Conservation (phyloP, 129 eudicot species). For the Daucus carota region DNA sequence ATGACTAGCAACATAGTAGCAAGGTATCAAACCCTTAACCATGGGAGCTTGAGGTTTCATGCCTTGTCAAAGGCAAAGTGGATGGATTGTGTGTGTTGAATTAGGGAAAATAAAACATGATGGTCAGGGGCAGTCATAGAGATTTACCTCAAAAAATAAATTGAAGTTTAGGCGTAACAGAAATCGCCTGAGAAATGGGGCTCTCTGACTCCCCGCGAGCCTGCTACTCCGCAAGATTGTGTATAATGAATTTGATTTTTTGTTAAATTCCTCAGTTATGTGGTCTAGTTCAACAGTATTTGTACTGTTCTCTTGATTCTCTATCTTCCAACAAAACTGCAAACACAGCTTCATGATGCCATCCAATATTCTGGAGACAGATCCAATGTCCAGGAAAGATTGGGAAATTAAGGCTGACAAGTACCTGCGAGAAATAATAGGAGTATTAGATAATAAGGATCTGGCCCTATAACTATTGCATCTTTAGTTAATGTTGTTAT, state of each 20-base stretch:
- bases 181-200: conserved; percentile 93
- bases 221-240: conserved; percentile 97
- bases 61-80: background rate
- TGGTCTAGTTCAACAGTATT: conserved; percentile 69
- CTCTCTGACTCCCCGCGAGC: conserved; percentile 98
- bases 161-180: conserved; percentile 93
- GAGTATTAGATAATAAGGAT: no score
- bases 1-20: conserved; percentile 4
- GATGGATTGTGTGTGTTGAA: background rate
- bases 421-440: conserved; percentile 42
- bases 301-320: conserved; percentile 66
- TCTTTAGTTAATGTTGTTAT: no score
- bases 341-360: conserved; percentile 95
- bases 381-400: conserved; percentile 95
- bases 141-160: conserved; percentile 87
- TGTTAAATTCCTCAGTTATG: conserved; percentile 95
- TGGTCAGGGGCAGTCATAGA: background rate
- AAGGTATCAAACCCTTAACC: background rate
- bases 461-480: no score
- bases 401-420: conserved; percentile 93
- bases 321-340: conserved; percentile 97
- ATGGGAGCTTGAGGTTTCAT: background rate
- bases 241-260: conserved; percentile 89
- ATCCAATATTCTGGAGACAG: conserved; percentile 92
- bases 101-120: background rate